phyloP scores from a whole-genome alignment of 129 eudicot species.

The Scalesia atractyloides region DNA sequence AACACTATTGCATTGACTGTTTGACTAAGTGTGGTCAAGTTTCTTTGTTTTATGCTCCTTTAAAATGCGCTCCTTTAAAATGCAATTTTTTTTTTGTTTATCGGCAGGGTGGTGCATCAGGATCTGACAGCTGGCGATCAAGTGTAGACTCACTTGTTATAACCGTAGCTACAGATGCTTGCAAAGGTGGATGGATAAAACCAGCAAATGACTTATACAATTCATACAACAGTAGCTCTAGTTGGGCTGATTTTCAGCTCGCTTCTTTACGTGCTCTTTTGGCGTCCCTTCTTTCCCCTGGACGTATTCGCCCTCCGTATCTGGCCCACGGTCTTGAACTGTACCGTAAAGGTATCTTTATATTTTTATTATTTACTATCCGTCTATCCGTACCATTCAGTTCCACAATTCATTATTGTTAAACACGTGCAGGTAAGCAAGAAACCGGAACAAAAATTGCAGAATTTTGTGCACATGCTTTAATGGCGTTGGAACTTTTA shows the following conservation, averaged over 20 bases:
- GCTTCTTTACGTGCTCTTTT: conserved; percentile 85
- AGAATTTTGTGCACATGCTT: conserved; percentile 78
- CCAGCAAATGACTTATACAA: conserved; percentile 33
- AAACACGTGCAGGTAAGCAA: conserved; percentile 54
- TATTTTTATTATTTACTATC: not conserved
- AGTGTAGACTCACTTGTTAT: conserved; percentile 60
- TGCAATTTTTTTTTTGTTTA: not conserved
- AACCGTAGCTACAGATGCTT: conserved; percentile 60
- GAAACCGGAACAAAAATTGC: conserved; percentile 72
- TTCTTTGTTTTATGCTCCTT: conserved; percentile 11
- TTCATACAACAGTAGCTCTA: conserved; percentile 23
- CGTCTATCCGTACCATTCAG: not conserved
- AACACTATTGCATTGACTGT: no score
- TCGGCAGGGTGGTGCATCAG: conserved; percentile 70
- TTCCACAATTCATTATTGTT: not conserved
- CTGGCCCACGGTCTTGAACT: conserved; percentile 73
- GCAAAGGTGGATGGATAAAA: conserved; percentile 64
- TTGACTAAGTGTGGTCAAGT: not conserved
- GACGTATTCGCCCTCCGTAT: conserved; percentile 65
- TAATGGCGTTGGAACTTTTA: conserved; percentile 69
- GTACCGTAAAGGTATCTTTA: conserved; percentile 62
- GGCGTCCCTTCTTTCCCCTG: conserved; percentile 87
- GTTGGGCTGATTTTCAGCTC: conserved; percentile 71
- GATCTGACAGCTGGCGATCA: conserved; percentile 76
- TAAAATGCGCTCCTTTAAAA: conserved; percentile 1